These are phyloP conservation scores for Echinochloa phyllopogon DNA, from an alignment of 176 grass and related monocot genomes.

Conservation along the genomic window DNA sequence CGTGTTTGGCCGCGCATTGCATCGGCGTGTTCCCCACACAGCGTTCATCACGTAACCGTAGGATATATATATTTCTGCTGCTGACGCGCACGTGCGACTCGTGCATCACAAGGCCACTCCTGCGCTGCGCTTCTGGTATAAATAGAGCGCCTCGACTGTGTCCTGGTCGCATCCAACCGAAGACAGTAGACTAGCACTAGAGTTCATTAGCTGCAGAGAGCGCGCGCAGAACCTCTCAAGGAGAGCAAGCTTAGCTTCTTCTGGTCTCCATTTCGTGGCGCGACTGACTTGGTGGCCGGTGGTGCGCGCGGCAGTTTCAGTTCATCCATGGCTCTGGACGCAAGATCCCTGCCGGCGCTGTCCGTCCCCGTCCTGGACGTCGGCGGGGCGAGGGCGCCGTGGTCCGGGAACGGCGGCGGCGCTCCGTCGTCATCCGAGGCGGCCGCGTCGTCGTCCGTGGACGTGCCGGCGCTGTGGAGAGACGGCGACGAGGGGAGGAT, in stretches of 20 bases:
- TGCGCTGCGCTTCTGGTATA: not conserved
- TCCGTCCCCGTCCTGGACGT: not conserved
- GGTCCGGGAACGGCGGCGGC: not conserved
- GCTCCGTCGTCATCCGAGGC: too few species aligned
- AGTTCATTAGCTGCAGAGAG: too few species aligned
- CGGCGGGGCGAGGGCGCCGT: not conserved
- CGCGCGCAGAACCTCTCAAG: too few species aligned
- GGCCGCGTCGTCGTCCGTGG: not conserved
- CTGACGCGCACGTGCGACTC: not conserved
- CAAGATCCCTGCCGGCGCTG: not conserved
- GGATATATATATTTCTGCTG: not conserved
- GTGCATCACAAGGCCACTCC: not conserved
- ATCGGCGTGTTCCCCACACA: too few species aligned
- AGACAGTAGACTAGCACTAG: too few species aligned
- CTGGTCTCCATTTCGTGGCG: not conserved
- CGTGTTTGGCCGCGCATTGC: not conserved
- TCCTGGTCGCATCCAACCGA: not conserved
- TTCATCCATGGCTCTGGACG: slow-evolving; percentile 18
- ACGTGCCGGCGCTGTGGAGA: not conserved
- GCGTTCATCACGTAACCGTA: not conserved
- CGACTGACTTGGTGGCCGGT: too few species aligned
- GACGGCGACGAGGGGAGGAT: slow-evolving; percentile 4
- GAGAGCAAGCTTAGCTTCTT: too few species aligned
- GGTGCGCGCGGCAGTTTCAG: not conserved
- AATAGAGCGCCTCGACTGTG: not conserved